Conservation (phyloP, 2,329 filamentous ascomycete genomes). For the Akanthomyces uredinophilus region DNA sequence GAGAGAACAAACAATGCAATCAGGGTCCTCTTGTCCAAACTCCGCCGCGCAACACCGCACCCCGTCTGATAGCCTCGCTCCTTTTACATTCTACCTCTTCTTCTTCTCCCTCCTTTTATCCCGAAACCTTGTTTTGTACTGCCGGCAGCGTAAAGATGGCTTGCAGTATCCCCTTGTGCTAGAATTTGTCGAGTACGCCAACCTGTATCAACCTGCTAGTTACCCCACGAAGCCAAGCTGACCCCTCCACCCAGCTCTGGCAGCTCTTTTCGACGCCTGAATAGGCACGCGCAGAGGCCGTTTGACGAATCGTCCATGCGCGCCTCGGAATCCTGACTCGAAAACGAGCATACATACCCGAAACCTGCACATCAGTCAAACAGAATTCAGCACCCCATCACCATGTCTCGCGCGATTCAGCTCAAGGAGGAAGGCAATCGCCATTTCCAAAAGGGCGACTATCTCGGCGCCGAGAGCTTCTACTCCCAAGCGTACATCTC, state of each 20-base stretch:
- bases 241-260: not conserved
- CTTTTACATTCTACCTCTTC: not conserved
- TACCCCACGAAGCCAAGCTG: not conserved
- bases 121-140: not conserved
- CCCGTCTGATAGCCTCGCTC: not conserved
- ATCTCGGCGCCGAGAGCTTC: constrained; percentile 56
- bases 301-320: not conserved
- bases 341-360: not conserved
- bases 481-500: constrained; percentile 66
- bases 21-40: constrained; percentile 7
- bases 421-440: constrained; percentile 59
- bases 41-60: not conserved
- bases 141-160: not conserved
- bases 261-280: not conserved
- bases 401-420: constrained; percentile 32
- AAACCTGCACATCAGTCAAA: not conserved
- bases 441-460: constrained; percentile 62
- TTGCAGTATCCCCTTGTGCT: not conserved
- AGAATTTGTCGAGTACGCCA: not conserved
- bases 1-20: not conserved
- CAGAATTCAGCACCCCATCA: not conserved
- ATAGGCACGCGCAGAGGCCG: not conserved
- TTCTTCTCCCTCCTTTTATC: no score
- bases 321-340: not conserved
- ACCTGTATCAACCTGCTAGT: no score